A percentile compares a stretch with the other conserved stretches of the same genome.
Evolutionary conservation across 805 yeast genomes (phyloP).

Genomic region (Barnettozyma californica): DNA sequence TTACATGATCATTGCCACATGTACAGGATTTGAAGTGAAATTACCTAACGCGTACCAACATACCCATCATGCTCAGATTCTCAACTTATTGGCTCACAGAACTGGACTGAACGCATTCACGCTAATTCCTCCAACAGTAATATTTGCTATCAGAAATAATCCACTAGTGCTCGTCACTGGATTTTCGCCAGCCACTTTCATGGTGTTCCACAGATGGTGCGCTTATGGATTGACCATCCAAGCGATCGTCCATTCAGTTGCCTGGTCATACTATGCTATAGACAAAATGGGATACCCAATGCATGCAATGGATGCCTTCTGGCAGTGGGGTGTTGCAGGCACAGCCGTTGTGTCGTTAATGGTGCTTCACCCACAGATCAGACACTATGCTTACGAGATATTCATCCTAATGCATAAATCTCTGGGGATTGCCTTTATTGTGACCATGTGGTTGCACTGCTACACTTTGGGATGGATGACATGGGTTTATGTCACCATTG

Average conservation of each 20-base stretch:
- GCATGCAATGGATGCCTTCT: slow-evolving; percentile 42
- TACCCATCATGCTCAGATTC: slow-evolving; percentile 24
- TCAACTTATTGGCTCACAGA: slow-evolving; percentile 46
- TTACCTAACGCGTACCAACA: slow-evolving; percentile 35
- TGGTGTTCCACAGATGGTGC: slow-evolving; percentile 61
- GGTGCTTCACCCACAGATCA: slow-evolving; percentile 41
- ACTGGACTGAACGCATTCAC: slow-evolving; percentile 46
- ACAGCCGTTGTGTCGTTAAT: slow-evolving; percentile 40
- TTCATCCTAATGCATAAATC: slow-evolving; percentile 54
- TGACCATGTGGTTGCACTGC: slow-evolving; percentile 58
- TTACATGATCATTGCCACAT: slow-evolving; percentile 27
- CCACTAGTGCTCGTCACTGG: slow-evolving; percentile 59
- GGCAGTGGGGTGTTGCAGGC: slow-evolving; percentile 46
- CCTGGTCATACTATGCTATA: slow-evolving; percentile 45
- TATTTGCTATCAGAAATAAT: slow-evolving; percentile 72
- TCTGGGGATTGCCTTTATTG: slow-evolving; percentile 47
- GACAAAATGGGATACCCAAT: slow-evolving; percentile 35
- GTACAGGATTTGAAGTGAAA: slow-evolving; percentile 31
- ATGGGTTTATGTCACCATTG: slow-evolving; percentile 48
- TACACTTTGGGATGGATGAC: slow-evolving; percentile 43
- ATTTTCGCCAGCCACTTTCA: slow-evolving; percentile 50
- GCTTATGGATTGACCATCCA: slow-evolving; percentile 46
- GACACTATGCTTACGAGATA: slow-evolving; percentile 53
- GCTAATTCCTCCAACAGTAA: slow-evolving; percentile 49
- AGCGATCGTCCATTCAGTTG: slow-evolving; percentile 49